Conservation (phyloP, 306 rosid genomes). For the Glycine tomentella region DNA sequence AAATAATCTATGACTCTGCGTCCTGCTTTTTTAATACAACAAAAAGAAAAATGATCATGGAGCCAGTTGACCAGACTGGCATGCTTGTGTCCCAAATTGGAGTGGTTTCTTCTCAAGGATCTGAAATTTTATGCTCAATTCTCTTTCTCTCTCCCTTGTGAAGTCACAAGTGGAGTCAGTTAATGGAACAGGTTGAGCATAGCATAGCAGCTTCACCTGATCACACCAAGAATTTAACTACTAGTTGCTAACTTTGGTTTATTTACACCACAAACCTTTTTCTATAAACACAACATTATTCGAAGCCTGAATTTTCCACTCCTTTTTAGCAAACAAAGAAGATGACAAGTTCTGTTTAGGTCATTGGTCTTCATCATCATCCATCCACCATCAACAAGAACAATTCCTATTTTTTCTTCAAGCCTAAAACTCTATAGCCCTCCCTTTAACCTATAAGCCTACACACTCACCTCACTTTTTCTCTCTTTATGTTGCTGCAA, state of each 20-base stretch:
- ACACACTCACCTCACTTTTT: background rate
- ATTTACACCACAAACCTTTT: conserved; percentile 14
- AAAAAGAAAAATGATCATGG: conserved; percentile 5
- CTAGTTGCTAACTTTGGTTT: conserved; percentile 20
- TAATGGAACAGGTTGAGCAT: conserved; percentile 35
- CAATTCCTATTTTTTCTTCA: background rate
- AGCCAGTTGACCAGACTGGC: conserved; percentile 60
- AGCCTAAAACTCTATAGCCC: conserved; percentile 7
- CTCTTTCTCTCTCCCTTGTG: background rate
- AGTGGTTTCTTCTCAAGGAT: conserved; percentile 50
- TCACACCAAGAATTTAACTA: conserved; percentile 22
- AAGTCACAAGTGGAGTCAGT: conserved; percentile 57
- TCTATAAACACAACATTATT: conserved; percentile 28
- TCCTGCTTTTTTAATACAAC: conserved; percentile 28
- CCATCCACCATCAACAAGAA: background rate
- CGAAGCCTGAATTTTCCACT: conserved; percentile 25
- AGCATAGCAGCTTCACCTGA: conserved; percentile 44
- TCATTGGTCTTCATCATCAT: conserved; percentile 38
- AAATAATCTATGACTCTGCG: background rate
- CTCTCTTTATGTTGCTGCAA: background rate
- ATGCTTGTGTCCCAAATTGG: conserved; percentile 42
- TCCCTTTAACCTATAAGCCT: background rate
- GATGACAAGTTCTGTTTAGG: conserved; percentile 10
- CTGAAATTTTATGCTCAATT: background rate
- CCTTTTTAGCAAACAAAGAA: conserved; percentile 1